Evolutionary conservation across 2,329 filamentous ascomycete genomes (phyloP).

Genomic region (Simplicillium sp.): DNA sequence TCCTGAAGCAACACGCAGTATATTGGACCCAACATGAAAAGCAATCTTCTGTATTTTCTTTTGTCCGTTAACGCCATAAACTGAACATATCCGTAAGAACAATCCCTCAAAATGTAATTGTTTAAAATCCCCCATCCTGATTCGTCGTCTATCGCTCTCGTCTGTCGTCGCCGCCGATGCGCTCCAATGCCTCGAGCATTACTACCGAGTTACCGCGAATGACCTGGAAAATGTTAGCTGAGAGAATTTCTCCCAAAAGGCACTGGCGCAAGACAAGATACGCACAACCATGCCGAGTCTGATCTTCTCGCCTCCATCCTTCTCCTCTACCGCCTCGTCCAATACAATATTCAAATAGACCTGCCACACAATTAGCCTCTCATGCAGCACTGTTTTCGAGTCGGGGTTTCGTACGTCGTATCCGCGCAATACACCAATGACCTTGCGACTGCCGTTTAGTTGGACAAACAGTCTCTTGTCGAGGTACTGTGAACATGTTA

Average conservation of each 20-base stretch:
- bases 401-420: constrained; percentile 63
- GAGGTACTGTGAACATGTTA: constrained; percentile 63
- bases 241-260: background rate
- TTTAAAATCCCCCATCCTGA: constrained; percentile 6
- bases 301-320: constrained; percentile 81
- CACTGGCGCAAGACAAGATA: constrained; percentile 11
- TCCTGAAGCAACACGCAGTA: too few species aligned
- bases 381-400: background rate
- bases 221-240: constrained; percentile 45
- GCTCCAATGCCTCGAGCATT: constrained; percentile 80
- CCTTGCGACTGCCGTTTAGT: constrained; percentile 94
- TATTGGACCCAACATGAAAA: too few species aligned
- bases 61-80: constrained; percentile 22
- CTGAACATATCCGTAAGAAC: constrained; percentile 4
- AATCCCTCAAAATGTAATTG: constrained; percentile 13
- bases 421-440: constrained; percentile 85
- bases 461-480: constrained; percentile 98
- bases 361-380: constrained; percentile 32
- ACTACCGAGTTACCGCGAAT: constrained; percentile 98
- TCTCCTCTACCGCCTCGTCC: constrained; percentile 94
- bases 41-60: constrained; percentile 4
- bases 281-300: constrained; percentile 85
- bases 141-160: constrained; percentile 18
- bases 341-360: constrained; percentile 98
- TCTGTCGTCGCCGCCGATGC: constrained; percentile 54